Evolutionary conservation across 306 rosid species (phyloP).

Genomic region (Quercus agrifolia): DNA sequence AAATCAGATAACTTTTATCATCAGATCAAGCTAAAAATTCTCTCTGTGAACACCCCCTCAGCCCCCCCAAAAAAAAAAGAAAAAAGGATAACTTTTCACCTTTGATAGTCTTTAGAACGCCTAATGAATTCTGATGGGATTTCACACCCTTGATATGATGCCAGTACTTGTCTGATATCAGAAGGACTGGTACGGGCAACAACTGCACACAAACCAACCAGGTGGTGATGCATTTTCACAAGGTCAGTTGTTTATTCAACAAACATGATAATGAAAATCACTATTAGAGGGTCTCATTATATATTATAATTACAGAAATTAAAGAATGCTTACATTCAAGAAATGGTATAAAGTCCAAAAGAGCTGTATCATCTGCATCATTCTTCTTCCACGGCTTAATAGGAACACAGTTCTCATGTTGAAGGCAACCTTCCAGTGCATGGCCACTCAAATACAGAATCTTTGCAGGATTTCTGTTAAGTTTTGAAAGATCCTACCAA

Average conservation of each 20-base stretch:
- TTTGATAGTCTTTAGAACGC: conserved; percentile 80
- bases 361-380: conserved; percentile 77
- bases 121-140: conserved; percentile 80
- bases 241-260: neutral
- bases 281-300: neutral
- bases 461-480: conserved; percentile 84
- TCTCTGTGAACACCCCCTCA: too few relatives aligned
- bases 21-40: neutral
- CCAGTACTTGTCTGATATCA: conserved; percentile 83
- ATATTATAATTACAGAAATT: conserved; percentile 2
- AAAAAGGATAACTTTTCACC: conserved; percentile 30
- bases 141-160: conserved; percentile 77
- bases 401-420: conserved; percentile 74
- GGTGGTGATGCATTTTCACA: conserved; percentile 14
- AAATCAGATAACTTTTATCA: neutral
- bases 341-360: conserved; percentile 90
- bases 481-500: conserved; percentile 85
- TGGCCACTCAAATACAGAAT: conserved; percentile 88
- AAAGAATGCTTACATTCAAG: conserved; percentile 70
- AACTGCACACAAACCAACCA: conserved; percentile 52
- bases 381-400: conserved; percentile 74
- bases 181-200: conserved; percentile 87
- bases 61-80: neutral
- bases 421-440: conserved; percentile 80
- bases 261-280: neutral